These are phyloP conservation scores for Nidularia sp. DNA, from an alignment of 768 basidiomycete species.

Conservation along the genomic window DNA sequence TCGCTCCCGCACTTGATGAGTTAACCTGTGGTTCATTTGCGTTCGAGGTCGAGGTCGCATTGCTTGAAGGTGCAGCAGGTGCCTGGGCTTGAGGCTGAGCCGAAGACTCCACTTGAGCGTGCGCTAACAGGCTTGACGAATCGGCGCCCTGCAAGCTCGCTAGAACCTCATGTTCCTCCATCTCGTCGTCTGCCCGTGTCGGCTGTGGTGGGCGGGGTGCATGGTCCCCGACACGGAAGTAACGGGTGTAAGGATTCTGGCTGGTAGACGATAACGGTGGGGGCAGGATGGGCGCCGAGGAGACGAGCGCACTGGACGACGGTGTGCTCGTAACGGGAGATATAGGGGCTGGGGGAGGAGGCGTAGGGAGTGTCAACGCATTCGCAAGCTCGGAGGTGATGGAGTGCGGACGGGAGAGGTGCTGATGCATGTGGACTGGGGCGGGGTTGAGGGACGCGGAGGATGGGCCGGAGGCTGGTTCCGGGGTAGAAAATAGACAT, in stretches of 20 bases:
- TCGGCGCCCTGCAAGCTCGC: no score
- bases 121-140: no score
- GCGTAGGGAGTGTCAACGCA: conserved; percentile 35
- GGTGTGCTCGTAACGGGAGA: no score
- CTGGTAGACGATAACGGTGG: not conserved
- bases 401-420: conserved; percentile 21
- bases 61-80: not conserved
- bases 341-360: not conserved
- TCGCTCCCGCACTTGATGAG: no score
- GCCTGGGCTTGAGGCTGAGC: no score
- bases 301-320: no score
- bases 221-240: not conserved
- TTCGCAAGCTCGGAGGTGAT: conserved; percentile 43
- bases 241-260: not conserved
- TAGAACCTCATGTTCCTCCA: conserved; percentile 1
- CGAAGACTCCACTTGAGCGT: no score
- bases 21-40: no score
- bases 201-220: not conserved
- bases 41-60: not conserved
- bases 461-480: not conserved
- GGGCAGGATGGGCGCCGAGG: not conserved
- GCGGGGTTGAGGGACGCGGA: not conserved
- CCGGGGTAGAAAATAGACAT: conserved; percentile 7
- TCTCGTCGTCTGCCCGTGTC: conserved; percentile 1
- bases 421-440: conserved; percentile 1